Conservation (phyloP, 257 asterid genomes). For the Scutellaria minor region DNA sequence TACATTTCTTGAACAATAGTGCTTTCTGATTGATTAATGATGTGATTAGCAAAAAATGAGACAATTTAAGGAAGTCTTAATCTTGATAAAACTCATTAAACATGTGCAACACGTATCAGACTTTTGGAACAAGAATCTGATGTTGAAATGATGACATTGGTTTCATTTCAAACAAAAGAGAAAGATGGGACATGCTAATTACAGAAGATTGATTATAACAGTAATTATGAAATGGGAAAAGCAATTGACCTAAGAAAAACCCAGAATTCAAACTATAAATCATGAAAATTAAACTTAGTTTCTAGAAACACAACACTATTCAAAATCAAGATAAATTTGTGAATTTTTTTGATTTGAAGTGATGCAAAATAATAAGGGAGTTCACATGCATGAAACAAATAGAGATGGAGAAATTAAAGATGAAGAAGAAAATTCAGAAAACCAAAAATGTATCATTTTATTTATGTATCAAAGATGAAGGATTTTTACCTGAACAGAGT, state of each 20-base stretch:
- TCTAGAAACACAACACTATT: background rate
- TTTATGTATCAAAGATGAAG: background rate
- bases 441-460: background rate
- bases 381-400: conserved; percentile 27
- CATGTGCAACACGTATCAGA: conserved; percentile 6
- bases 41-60: too few relatives aligned
- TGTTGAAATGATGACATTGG: conserved; percentile 7
- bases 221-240: background rate
- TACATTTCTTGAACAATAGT: background rate
- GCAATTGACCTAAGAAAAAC: background rate
- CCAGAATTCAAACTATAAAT: background rate
- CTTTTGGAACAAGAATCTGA: conserved; percentile 25
- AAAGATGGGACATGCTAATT: conserved; percentile 21
- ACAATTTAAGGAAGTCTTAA: background rate
- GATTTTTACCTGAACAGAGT: conserved; percentile 57
- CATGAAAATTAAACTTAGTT: background rate
- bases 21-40: background rate
- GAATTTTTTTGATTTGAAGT: background rate
- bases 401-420: background rate
- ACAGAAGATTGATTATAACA: background rate
- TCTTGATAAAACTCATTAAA: background rate
- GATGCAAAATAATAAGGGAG: background rate
- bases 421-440: background rate
- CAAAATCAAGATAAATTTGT: background rate
- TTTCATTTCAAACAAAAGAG: conserved; percentile 18